Evolutionary conservation across 768 basidiomycete species (phyloP).

Genomic region (Phanerochaete sordida): DNA sequence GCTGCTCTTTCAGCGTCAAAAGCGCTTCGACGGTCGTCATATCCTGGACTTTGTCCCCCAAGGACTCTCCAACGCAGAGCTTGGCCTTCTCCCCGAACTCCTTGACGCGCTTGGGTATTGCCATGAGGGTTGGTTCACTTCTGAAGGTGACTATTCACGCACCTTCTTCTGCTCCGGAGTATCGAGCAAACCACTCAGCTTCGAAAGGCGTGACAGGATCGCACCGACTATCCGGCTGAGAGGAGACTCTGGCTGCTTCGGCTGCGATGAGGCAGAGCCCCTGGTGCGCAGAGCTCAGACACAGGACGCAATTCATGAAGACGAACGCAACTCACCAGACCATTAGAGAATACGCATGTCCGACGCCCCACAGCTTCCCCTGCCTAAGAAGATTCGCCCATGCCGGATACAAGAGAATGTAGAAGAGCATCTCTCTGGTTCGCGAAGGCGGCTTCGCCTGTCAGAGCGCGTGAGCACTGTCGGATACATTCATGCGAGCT

Average conservation of each 20-base stretch:
- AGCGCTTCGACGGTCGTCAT: not conserved
- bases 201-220: not conserved
- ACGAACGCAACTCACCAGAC: not conserved
- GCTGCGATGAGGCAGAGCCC: not conserved
- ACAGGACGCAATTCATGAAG: not conserved
- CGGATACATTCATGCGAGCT: no score
- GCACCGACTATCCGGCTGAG: not conserved
- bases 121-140: not conserved
- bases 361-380: not conserved
- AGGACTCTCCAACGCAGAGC: not conserved
- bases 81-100: not conserved
- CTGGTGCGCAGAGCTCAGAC: not conserved
- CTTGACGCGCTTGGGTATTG: not conserved
- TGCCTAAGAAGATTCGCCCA: not conserved
- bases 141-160: not conserved
- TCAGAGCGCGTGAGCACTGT: not conserved
- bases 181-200: not conserved
- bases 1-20: not conserved
- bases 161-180: not conserved
- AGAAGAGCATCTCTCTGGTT: not conserved
- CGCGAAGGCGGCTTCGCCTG: not conserved
- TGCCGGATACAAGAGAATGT: not conserved
- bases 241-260: not conserved
- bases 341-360: not conserved
- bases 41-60: not conserved